Percentiles rank a stretch among this genome's conserved stretches.
Conservation (phyloP, 192 early-diverging fungal genomes). For the Diversispora eburnea region DNA sequence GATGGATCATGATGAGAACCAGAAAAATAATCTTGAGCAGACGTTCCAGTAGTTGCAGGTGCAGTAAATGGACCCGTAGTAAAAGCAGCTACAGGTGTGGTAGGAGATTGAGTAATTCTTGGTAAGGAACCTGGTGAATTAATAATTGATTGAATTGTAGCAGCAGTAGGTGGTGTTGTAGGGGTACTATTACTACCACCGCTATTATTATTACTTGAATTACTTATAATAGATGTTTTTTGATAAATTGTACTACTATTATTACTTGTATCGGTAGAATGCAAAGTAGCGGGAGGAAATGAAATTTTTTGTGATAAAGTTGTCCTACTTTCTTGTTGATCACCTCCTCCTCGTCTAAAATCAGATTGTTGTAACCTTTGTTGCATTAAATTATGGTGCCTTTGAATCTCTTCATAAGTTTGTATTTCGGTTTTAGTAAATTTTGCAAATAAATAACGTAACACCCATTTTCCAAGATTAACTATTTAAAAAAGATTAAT, state of each 20-base stretch:
- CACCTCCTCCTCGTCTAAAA: background rate
- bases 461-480: conserved; percentile 79
- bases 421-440: conserved; percentile 50
- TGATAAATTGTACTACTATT: conserved; percentile 2
- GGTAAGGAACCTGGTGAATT: background rate
- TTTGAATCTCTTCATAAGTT: conserved; percentile 45
- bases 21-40: conserved; percentile 35
- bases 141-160: background rate
- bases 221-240: too few species aligned
- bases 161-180: background rate
- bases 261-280: background rate
- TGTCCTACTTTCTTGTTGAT: background rate
- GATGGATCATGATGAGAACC: conserved; percentile 34
- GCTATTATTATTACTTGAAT: too few species aligned
- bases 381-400: background rate
- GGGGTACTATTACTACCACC: background rate
- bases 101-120: conserved; percentile 19
- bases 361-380: background rate
- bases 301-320: conserved; percentile 18
- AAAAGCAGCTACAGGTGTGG: conserved; percentile 27
- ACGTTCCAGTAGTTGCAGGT: conserved; percentile 24
- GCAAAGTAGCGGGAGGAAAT: conserved; percentile 13
- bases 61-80: conserved; percentile 39
- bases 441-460: conserved; percentile 68
- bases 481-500: conserved; percentile 43